These are phyloP conservation scores for Alternaria hordeiaustralica DNA, from an alignment of 2,329 filamentous ascomycete species.

Conservation along the genomic window DNA sequence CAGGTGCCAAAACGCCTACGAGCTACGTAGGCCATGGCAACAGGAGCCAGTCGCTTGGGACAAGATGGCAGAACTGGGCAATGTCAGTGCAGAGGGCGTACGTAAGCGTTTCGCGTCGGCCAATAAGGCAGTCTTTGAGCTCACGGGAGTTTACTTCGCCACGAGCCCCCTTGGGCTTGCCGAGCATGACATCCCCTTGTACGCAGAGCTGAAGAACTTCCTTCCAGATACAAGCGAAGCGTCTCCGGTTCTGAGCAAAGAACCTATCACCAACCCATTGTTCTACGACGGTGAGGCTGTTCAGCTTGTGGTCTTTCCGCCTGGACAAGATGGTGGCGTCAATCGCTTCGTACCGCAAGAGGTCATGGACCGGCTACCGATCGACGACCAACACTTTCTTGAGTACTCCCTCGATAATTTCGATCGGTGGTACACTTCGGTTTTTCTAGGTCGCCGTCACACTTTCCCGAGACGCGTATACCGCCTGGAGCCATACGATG, in stretches of 20 bases:
- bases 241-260: no score
- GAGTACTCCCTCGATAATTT: background rate
- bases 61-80: background rate
- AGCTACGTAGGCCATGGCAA: background rate
- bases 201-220: background rate
- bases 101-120: conserved; percentile 19
- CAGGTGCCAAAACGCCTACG: background rate
- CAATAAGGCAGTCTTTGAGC: conserved; percentile 12
- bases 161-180: conserved; percentile 3
- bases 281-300: background rate
- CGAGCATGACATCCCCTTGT: background rate
- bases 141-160: conserved; percentile 19
- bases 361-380: background rate
- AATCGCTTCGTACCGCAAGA: background rate
- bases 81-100: conserved; percentile 6
- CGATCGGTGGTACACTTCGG: conserved; percentile 5
- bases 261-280: background rate
- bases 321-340: background rate
- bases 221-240: background rate
- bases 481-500: background rate
- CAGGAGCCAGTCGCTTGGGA: background rate
- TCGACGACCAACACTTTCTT: background rate
- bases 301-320: background rate
- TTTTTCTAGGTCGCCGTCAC: background rate
- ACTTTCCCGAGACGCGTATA: conserved; percentile 6